Evolutionary conservation across 805 yeast genomes (phyloP).

Genomic region (Brettanomyces bruxellensis): DNA sequence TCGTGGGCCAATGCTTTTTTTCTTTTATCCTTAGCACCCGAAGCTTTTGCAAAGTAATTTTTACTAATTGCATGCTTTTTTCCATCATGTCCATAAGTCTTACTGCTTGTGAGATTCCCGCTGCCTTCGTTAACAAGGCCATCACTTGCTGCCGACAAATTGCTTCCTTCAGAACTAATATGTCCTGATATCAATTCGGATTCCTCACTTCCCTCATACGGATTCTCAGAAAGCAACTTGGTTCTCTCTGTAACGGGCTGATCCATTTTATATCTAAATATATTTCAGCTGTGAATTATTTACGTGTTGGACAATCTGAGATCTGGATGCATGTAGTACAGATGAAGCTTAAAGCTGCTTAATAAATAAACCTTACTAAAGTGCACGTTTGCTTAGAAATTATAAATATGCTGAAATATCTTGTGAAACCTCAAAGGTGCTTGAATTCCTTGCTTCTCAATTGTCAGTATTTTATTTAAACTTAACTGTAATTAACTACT

Average conservation of each 20-base stretch:
- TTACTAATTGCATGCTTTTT: slow-evolving; percentile 2
- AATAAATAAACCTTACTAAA: slow-evolving; percentile 1
- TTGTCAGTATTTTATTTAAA: no score
- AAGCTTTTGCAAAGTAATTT: background rate
- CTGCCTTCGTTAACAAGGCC: no score
- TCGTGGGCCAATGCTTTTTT: background rate
- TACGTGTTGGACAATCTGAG: no score
- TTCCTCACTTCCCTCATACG: slow-evolving; percentile 11
- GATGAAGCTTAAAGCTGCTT: background rate
- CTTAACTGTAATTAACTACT: no score
- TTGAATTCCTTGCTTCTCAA: no score
- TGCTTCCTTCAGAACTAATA: no score
- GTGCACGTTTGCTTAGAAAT: background rate
- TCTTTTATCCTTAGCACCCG: background rate
- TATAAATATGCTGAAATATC: no score
- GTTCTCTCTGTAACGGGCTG: slow-evolving; percentile 14
- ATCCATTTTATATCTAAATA: background rate
- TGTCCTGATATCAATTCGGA: no score
- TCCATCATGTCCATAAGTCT: background rate
- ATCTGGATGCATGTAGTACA: no score
- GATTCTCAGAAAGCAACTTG: slow-evolving; percentile 24
- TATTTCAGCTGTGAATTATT: no score
- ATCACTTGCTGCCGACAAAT: no score
- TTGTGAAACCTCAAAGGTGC: no score
- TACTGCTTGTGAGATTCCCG: background rate